phyloP scores from a whole-genome alignment of 140 eudicot species.

The Cichorium intybus region DNA sequence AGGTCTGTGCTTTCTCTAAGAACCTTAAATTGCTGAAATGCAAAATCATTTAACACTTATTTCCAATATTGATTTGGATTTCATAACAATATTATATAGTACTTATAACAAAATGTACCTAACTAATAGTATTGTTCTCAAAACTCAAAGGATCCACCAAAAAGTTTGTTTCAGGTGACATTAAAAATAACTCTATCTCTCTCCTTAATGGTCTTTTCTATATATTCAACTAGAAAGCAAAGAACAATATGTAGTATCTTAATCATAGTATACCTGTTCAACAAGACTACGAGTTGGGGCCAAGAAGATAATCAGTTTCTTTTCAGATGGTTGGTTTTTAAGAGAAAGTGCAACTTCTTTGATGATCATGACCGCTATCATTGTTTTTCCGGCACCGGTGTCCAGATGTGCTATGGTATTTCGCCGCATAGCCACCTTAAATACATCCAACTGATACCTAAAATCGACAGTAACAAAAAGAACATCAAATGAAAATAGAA shows the following conservation, averaged over 20 bases:
- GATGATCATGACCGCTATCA: slow-evolving; percentile 64
- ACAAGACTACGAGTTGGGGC: slow-evolving; percentile 82
- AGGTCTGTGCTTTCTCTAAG: slow-evolving; percentile 52
- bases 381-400: slow-evolving; percentile 54
- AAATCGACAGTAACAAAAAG: neutral
- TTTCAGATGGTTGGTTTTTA: slow-evolving; percentile 18
- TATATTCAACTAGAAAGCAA: too few relatives aligned
- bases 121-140: too few relatives aligned
- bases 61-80: neutral
- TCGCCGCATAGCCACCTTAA: slow-evolving; percentile 54
- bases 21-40: slow-evolving; percentile 61
- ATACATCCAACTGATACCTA: slow-evolving; percentile 61
- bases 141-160: too few relatives aligned
- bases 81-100: neutral
- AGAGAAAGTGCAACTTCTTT: slow-evolving; percentile 43
- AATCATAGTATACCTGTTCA: slow-evolving; percentile 46
- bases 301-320: slow-evolving; percentile 55
- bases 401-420: slow-evolving; percentile 71
- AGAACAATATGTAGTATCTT: too few relatives aligned
- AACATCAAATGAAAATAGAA: neutral
- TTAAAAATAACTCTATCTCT: too few relatives aligned
- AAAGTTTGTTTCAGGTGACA: too few relatives aligned
- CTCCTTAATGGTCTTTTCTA: too few relatives aligned
- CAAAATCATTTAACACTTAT: neutral
- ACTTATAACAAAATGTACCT: too few relatives aligned